phyloP scores from a whole-genome alignment of 2,329 filamentous ascomycete genomes.

The Colletotrichum sp. region DNA sequence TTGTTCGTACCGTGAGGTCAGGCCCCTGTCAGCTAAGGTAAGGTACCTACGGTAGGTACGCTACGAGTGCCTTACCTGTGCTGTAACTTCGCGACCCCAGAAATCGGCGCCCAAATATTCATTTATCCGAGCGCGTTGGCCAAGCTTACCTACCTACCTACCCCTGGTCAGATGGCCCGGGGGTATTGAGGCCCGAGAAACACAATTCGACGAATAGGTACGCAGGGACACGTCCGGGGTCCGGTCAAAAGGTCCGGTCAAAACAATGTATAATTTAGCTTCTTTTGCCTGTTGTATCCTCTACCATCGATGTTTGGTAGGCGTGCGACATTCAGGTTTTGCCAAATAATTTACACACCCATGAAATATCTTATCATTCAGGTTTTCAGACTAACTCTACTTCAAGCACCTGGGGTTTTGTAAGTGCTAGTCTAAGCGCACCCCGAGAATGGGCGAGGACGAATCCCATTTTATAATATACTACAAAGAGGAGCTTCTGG shows the following conservation, averaged over 20 bases:
- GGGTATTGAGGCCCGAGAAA: neutral
- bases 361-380: neutral
- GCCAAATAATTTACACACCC: neutral
- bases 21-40: neutral
- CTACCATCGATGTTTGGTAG: neutral
- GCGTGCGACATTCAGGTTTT: neutral
- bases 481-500: neutral
- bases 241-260: neutral
- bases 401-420: neutral
- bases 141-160: neutral
- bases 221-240: neutral
- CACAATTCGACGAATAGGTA: neutral
- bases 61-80: neutral
- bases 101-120: conserved; percentile 1
- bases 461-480: neutral
- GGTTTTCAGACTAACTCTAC: neutral
- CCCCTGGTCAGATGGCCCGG: neutral
- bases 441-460: neutral
- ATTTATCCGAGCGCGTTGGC: conserved; percentile 5
- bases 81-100: neutral
- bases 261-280: neutral
- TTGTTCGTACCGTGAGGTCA: neutral
- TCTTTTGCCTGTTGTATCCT: neutral
- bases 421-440: neutral
- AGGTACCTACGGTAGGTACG: neutral